Percentiles rank a stretch among this genome's conserved stretches.
phyloP scores from a whole-genome alignment of 495 filamentous ascomycete species.

The Lophium mytilinum region DNA sequence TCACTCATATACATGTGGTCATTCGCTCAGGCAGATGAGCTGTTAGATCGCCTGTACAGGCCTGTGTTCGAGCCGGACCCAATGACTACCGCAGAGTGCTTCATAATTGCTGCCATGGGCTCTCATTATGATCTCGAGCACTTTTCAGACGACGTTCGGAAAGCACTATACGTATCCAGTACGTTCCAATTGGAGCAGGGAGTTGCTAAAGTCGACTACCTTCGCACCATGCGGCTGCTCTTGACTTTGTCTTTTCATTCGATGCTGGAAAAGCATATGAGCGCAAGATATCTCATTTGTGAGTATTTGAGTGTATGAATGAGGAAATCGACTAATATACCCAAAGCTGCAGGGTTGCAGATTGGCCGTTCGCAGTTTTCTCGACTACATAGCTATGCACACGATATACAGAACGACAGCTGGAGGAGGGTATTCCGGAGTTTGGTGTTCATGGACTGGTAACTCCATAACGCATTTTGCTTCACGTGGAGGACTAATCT shows the following conservation, averaged over 20 bases:
- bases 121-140: conserved; percentile 18
- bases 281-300: conserved; percentile 23
- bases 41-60: conserved; percentile 17
- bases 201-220: conserved; percentile 14
- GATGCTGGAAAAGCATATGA: conserved; percentile 24
- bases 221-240: conserved; percentile 19
- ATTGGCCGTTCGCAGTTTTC: conserved; percentile 20
- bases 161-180: conserved; percentile 13
- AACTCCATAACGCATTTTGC: not conserved
- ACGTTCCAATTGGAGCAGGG: conserved; percentile 18
- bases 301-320: too few species aligned
- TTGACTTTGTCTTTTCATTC: conserved; percentile 21
- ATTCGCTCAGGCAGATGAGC: conserved; percentile 15
- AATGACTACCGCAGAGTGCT: conserved; percentile 22
- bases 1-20: conserved; percentile 24
- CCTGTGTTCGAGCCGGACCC: conserved; percentile 9
- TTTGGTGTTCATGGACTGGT: conserved; percentile 24
- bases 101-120: conserved; percentile 22
- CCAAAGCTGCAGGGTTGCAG: conserved; percentile 19
- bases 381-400: not conserved
- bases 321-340: too few species aligned
- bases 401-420: not conserved
- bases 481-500: not conserved
- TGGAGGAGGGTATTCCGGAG: conserved; percentile 19
- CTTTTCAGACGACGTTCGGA: conserved; percentile 12